Evolutionary conservation across 148 eudicot species (phyloP).

Genomic region (Chenopodium quinoa): DNA sequence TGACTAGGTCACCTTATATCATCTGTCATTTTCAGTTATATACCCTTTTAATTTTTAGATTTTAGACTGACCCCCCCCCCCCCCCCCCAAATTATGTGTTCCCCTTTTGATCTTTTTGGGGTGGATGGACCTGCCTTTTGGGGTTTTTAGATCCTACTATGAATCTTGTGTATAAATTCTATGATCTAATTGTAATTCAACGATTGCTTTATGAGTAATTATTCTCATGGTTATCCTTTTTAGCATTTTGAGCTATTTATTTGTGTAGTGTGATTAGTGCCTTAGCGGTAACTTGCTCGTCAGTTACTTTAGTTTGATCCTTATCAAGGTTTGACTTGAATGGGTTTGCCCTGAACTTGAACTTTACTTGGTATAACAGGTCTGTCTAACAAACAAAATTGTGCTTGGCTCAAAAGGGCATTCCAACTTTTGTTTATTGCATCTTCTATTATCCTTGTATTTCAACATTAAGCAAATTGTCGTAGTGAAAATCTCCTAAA

Average conservation of each 20-base stretch:
- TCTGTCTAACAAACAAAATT: neutral
- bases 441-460: neutral
- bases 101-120: neutral
- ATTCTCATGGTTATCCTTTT: neutral
- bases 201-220: neutral
- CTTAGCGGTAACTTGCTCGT: neutral
- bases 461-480: too few relatives aligned
- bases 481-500: neutral
- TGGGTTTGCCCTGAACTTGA: neutral
- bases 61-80: conserved; percentile 12
- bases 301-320: neutral
- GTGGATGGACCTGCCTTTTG: conserved; percentile 11
- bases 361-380: too few relatives aligned
- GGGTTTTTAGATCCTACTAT: neutral
- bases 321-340: neutral
- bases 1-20: neutral
- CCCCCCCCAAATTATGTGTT: too few relatives aligned
- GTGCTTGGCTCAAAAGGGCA: neutral
- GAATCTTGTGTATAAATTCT: neutral
- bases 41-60: neutral
- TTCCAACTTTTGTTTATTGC: neutral
- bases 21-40: neutral
- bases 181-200: conserved; percentile 4
- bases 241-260: neutral
- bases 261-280: neutral